Base-by-base conservation (phyloP, 805 yeast genomes). In the Candida endomychidarum region DNA sequence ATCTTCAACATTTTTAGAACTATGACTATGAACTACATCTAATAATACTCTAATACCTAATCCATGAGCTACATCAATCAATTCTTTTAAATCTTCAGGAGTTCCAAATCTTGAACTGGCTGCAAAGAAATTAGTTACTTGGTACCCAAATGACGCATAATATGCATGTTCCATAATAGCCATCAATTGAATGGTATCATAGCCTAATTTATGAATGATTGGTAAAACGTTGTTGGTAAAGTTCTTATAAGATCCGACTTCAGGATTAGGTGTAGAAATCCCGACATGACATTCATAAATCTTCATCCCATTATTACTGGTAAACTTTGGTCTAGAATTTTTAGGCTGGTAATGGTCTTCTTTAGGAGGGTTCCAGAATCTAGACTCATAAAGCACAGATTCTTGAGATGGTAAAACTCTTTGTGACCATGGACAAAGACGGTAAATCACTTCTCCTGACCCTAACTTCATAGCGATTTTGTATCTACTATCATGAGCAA, bases 81-180 rank as follows among this genome's bases (percentile, higher is more conserved):
- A 77, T 60, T 86, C 89, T 62, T 86, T 90, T 54, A 91, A 72
- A 37, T 93, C 97, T 52, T 93, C 98, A 2, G 99, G 98, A 0
- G 96, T 80, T 20, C 99, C 99, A 53, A 73, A 93, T 47, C 99
- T 75, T 6, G 97, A 90, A 38, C 93, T 81, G 17, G 77, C 73
- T 2, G 98, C 97, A 60, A 86, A 91, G 59, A 91, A 93, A 44
- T 83, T 86, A 16, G 98, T 90, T 19, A 91, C 81, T 62, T 91
- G 99, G 60, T 91, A 91, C n/a, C 99, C 99, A 60, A 91, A 91
- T 2, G 96, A 87, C 1, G 97, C 99, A 60, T 91, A 91, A 60
- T 91, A 91, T 1, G 99, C 98, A 60, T 91, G 99, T 63, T 91
- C 99, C 99, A 91, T 91, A 31, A 91, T 77, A 0, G 99, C 97